Base-by-base conservation (phyloP, 768 basidiomycete species). In the Mycena alexandri region DNA sequence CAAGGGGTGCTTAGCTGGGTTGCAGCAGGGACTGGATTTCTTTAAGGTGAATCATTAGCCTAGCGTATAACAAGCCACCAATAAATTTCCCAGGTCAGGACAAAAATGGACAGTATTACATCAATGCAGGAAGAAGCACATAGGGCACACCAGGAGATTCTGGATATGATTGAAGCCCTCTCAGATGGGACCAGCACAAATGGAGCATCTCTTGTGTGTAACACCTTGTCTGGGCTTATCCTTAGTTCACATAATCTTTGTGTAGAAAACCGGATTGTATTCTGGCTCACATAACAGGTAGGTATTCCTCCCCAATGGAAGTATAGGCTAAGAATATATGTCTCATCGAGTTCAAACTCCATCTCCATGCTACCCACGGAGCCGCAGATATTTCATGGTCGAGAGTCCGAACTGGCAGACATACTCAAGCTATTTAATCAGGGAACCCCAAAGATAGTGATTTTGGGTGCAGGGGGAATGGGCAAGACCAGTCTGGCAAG, bases 331-430 rank as follows among this genome's bases (percentile, higher is more conserved):
- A 21, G n/a, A 24, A n/a, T 41, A n/a, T 22, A 5, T 41, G 22
- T 10, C 38, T 22, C 24, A 6, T 33, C 36, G 16, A 58, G 56
- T 17, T 46, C 56, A 21, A 24, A 19, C 13, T 58, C 56, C 9
- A 21, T 58, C 11, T 44, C 56, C 8, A 46, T 58, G 42, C 24
- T 58, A 19, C 56, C 21, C 3, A 6, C 56, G n/a, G 22, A 46
- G 29, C 56, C 56, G 16, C 33, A 53, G 19, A 53, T 53, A 10
- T 53, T 51, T 29, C 25, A 51, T 29, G 48, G 48, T 14, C 48
- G 42, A 29, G 55, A 56, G 10, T 3, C 19, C 3, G 55, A 56
- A 29, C 42, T 56, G 13, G 41, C 25, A 10, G 5, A 44, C 9
- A 25, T 56, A 10, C 12, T 56, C 3, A 29, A 43, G 17, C 22